Evolutionary conservation across 345 rosid species (phyloP).

Genomic region (Litchi chinensis): DNA sequence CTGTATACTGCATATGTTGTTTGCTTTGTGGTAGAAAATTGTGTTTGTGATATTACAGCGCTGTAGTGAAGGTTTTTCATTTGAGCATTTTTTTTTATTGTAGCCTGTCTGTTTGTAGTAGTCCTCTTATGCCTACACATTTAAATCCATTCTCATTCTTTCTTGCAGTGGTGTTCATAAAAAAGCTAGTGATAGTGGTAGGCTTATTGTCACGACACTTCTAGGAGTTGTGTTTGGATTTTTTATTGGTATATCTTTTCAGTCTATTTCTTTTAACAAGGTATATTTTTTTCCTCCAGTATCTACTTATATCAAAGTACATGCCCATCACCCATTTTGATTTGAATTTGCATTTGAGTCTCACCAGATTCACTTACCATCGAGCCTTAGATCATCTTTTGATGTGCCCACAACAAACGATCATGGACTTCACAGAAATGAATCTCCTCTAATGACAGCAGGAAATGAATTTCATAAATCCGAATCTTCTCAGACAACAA

Average conservation of each 20-base stretch:
- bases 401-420: slow-evolving; percentile 44
- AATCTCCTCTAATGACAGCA: not conserved
- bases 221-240: slow-evolving; percentile 76
- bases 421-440: slow-evolving; percentile 25
- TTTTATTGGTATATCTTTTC: slow-evolving; percentile 72
- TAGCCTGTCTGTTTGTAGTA: not conserved
- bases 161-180: slow-evolving; percentile 62
- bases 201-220: slow-evolving; percentile 54
- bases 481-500: not conserved
- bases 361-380: slow-evolving; percentile 71
- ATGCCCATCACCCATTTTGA: slow-evolving; percentile 19
- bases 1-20: not conserved
- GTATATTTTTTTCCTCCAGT: slow-evolving; percentile 37
- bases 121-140: not conserved
- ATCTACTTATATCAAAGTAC: not conserved
- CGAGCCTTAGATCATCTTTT: slow-evolving; percentile 53
- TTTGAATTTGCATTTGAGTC: slow-evolving; percentile 24
- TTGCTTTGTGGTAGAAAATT: not conserved
- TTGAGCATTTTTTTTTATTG: not conserved
- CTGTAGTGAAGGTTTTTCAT: not conserved
- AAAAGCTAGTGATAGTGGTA: slow-evolving; percentile 57
- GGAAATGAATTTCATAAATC: not conserved
- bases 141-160: not conserved
- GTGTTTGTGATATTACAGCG: slow-evolving; percentile 5
- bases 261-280: slow-evolving; percentile 62